Base-by-base conservation (phyloP, 768 basidiomycete species). In the Boletus speciosus region DNA sequence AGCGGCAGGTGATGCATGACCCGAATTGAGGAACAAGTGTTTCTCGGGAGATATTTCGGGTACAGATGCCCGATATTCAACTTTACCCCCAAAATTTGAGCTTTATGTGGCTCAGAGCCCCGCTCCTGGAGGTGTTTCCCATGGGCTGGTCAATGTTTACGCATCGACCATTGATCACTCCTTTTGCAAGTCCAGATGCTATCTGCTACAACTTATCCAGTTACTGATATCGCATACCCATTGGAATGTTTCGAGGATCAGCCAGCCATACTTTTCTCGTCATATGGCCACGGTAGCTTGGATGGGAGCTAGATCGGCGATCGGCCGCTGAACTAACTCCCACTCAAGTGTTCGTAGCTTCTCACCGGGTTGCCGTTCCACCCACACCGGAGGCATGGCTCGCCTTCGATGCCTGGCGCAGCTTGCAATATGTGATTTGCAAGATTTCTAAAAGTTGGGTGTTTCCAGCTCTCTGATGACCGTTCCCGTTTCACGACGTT, bases 261-360 rank as follows among this genome's bases (percentile, higher is more conserved):
- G 5, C 3, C 15, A 23, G 16, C 23, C 29, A 5, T 37, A 7
- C 11, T 8, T 38, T 38, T 6, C 36, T 10, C 19, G 23, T 25
- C 14, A 34, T 15, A 25, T 7, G 10, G 12, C 10, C 25, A 23
- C 29, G 27, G 10, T 9, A 31, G 11, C 10, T 23, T 48, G 39
- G 19, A 37, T 47, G 19, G 12, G 19, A 23, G 21, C 14, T 25
- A 14, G 9, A 39, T 51, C 52, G 55, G 61, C 42, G 14, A 32
- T 21, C 7, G 6, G 41, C 57, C 53, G 63, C 55, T 51, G 61
- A 46, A 19, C 16, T 25, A 25, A 15, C 36, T 37, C 14, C 35
- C 4, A 8, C 14, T 46, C 34, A 15, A 49, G 9, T 29, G 23
- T 8, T 19, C 23, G 9, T 38, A 40, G 12, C n/a, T 16, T n/a